Conservation (phyloP, 208 protist genomes). For the Trypanosomatidae sp. region DNA sequence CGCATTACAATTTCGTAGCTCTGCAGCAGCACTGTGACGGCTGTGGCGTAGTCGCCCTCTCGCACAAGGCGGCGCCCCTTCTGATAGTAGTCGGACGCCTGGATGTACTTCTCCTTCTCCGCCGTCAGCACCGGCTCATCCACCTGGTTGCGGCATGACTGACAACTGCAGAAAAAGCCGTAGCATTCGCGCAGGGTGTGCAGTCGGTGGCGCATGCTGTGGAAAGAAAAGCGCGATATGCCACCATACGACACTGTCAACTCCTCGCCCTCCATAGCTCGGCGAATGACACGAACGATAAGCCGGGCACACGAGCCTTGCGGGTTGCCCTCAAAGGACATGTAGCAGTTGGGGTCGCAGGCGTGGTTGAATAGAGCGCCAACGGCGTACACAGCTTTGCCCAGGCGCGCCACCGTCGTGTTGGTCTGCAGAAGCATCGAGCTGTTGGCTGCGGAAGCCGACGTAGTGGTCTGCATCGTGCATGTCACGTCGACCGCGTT, state of each 20-base stretch:
- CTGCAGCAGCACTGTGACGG: conserved; percentile 82
- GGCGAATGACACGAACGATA: conserved; percentile 59
- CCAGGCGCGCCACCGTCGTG: conserved; percentile 45
- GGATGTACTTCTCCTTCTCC: conserved; percentile 79
- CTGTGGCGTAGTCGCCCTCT: conserved; percentile 70
- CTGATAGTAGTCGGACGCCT: conserved; percentile 88
- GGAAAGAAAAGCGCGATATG: conserved; percentile 67
- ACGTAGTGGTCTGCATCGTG: conserved; percentile 34
- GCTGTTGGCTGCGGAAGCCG: conserved; percentile 28
- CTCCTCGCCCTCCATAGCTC: conserved; percentile 74
- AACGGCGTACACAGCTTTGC: conserved; percentile 70
- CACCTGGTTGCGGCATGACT: conserved; percentile 55
- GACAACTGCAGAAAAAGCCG: conserved; percentile 81
- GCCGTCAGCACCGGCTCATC: conserved; percentile 65
- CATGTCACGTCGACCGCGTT: conserved; percentile 66
- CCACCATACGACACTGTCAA: conserved; percentile 78
- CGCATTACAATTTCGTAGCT: conserved; percentile 87
- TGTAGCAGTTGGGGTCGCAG: conserved; percentile 87
- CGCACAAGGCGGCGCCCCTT: conserved; percentile 83
- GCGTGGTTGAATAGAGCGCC: conserved; percentile 74
- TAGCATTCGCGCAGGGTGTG: conserved; percentile 67
- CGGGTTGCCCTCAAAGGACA: conserved; percentile 78
- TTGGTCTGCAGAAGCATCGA: conserved; percentile 44
- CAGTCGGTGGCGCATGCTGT: conserved; percentile 74
- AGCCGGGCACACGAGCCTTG: conserved; percentile 56